Base-by-base conservation (phyloP, 495 filamentous ascomycete species). In the Hyaloscypha bicolor region DNA sequence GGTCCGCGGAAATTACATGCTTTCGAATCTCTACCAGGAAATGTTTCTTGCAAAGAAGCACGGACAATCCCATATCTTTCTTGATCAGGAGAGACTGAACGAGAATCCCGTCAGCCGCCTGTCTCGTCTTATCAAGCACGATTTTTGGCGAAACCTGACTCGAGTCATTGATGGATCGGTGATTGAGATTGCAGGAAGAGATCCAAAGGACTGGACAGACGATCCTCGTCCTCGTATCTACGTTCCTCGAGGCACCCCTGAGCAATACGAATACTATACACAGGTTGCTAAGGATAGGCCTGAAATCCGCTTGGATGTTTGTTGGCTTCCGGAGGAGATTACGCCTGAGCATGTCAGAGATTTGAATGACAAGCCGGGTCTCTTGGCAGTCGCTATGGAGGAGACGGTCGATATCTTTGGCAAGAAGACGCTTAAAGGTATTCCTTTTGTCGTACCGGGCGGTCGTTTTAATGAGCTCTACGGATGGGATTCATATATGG, bases 401-500 rank as follows among this genome's bases (percentile, higher is more conserved):
- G 84, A 92, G 67, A 78, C 81, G 55, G 71, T 80, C 16, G 88
- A 95, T 72, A 82, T 84, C 4, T 73, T 77, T 11, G 92, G 91
- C 12, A 79, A 90, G 73, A 86, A 83, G 63, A 87, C 88, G 2
- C 75, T 93, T 8, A 78, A 79, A n/a, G 95, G 96, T 35, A 83
- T 94, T 55, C 95, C 95, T 0, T 99, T 97, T 72, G 93, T 98
- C 25, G 95, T 99, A 25, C 95, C 95, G 0, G 96, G 95, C 45
- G 95, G 94, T 19, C 85, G 95, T 31, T 99, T 99, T 86, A 99
- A 98, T 77, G 95, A 99, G 75, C 76, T 98, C 29, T 99, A 99
- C 73, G 93, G 86, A 19, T 99, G 95, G 95, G 95, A 99, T 76
- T 96, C 92, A 74, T 98, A 96, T 79, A 97, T 99, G 91, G 93